Conservation (phyloP, 2,329 filamentous ascomycete species). For the Aspergillus piperis region DNA sequence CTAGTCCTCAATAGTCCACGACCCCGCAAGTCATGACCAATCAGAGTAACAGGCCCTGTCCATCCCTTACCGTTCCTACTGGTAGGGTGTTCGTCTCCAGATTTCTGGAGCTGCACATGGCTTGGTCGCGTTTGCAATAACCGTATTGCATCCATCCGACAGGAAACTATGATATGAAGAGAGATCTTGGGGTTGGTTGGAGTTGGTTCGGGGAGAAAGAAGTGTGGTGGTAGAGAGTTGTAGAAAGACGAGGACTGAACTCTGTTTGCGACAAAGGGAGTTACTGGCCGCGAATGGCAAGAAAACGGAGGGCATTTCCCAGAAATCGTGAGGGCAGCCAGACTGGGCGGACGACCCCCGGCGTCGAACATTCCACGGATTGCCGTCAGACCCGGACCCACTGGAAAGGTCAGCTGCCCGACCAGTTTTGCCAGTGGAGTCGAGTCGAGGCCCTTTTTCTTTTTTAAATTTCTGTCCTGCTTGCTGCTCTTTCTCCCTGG, state of each 20-base stretch:
- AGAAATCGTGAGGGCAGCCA: not conserved
- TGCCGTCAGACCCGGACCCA: slow-evolving; percentile 20
- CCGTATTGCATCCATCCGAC: not conserved
- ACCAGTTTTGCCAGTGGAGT: slow-evolving; percentile 20
- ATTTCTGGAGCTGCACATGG: slow-evolving; percentile 9
- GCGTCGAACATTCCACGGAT: slow-evolving; percentile 25
- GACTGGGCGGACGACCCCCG: slow-evolving; percentile 7
- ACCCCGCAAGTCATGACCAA: slow-evolving; percentile 23
- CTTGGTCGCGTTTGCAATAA: not conserved
- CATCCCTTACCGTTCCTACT: slow-evolving; percentile 11
- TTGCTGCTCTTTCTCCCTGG: not conserved
- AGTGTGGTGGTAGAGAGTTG: not conserved
- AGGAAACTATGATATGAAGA: not conserved
- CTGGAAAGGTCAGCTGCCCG: slow-evolving; percentile 19
- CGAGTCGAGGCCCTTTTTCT: slow-evolving; percentile 6
- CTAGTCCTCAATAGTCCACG: slow-evolving; percentile 6
- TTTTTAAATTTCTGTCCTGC: not conserved
- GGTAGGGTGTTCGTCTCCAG: slow-evolving; percentile 3
- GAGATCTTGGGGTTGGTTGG: not conserved
- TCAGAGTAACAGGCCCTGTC: not conserved
- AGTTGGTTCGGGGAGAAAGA: not conserved
- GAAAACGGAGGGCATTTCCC: not conserved
- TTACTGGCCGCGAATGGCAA: not conserved
- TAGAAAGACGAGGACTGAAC: too few relatives aligned
- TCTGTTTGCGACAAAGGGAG: not conserved